phyloP scores from a whole-genome alignment of 257 asterid species.

The Galeopsis tetrahit region DNA sequence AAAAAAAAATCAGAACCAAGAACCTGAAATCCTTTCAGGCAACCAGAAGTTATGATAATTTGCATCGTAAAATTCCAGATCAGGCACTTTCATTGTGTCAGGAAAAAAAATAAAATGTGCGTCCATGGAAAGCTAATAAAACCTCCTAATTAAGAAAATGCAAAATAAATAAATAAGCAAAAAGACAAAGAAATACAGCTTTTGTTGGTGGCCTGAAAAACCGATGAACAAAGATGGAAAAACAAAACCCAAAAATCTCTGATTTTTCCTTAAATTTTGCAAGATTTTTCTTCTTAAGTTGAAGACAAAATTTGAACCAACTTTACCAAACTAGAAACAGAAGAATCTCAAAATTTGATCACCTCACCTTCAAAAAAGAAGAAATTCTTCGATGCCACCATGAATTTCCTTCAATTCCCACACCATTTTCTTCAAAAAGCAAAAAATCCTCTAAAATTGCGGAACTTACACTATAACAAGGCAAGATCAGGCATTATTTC shows the following conservation, averaged over 20 bases:
- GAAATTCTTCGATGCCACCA: conserved; percentile 38
- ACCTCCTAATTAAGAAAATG: neutral
- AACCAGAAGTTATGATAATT: conserved; percentile 13
- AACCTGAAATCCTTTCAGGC: conserved; percentile 18
- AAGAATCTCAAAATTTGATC: conserved; percentile 37
- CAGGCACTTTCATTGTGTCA: conserved; percentile 34
- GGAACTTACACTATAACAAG: conserved; percentile 33
- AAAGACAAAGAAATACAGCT: neutral
- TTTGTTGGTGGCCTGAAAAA: neutral
- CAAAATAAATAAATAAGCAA: neutral
- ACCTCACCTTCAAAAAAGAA: conserved; percentile 48
- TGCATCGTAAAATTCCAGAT: conserved; percentile 47
- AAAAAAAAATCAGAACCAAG: neutral
- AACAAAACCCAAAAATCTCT: conserved; percentile 16
- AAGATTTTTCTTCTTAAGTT: neutral
- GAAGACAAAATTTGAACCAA: conserved; percentile 21
- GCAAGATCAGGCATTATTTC: conserved; percentile 38
- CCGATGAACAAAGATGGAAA: neutral
- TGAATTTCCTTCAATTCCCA: conserved; percentile 38
- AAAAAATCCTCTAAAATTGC: conserved; percentile 29
- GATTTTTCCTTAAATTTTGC: conserved; percentile 25
- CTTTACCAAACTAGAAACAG: conserved; percentile 39
- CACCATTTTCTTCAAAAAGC: conserved; percentile 36
- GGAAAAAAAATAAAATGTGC: conserved; percentile 8
- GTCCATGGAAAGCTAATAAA: conserved; percentile 20